A percentile compares a stretch with the other conserved stretches of the same genome.
Conservation (phyloP, 345 rosid genomes). For the Alliaria petiolata region DNA sequence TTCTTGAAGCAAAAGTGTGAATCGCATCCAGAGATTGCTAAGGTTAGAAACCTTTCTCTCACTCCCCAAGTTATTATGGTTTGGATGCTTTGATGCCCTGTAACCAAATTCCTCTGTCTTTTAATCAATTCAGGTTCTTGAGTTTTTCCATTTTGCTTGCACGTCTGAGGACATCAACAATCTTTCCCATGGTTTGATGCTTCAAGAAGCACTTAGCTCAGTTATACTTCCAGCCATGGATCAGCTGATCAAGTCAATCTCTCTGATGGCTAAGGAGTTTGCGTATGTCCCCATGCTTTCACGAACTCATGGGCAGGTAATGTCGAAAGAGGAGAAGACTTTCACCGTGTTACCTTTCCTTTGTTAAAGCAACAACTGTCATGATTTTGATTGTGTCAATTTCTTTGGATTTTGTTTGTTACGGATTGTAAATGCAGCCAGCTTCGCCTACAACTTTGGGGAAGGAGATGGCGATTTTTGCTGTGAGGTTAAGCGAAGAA, state of each 20-base stretch:
- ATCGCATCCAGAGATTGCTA: constrained; percentile 72
- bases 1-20: constrained; percentile 86
- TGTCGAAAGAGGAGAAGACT: neutral
- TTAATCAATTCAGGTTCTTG: constrained; percentile 56
- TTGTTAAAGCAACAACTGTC: neutral
- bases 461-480: constrained; percentile 95
- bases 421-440: constrained; percentile 48
- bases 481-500: constrained; percentile 76
- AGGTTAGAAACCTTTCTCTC: constrained; percentile 38
- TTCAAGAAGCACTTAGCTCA: constrained; percentile 56
- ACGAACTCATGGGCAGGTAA: constrained; percentile 97
- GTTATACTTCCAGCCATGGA: constrained; percentile 79
- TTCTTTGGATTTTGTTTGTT: constrained; percentile 1
- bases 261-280: constrained; percentile 59
- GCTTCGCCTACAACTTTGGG: constrained; percentile 95
- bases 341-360: neutral
- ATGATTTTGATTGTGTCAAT: neutral
- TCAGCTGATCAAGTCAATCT: constrained; percentile 53
- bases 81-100: neutral
- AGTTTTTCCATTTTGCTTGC: constrained; percentile 96
- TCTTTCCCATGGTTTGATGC: constrained; percentile 89
- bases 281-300: constrained; percentile 87
- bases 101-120: neutral
- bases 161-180: constrained; percentile 97
- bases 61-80: neutral